These are phyloP conservation scores for Colletotrichum cuscutae DNA, from an alignment of 2,329 filamentous ascomycete species.

Conservation along the genomic window DNA sequence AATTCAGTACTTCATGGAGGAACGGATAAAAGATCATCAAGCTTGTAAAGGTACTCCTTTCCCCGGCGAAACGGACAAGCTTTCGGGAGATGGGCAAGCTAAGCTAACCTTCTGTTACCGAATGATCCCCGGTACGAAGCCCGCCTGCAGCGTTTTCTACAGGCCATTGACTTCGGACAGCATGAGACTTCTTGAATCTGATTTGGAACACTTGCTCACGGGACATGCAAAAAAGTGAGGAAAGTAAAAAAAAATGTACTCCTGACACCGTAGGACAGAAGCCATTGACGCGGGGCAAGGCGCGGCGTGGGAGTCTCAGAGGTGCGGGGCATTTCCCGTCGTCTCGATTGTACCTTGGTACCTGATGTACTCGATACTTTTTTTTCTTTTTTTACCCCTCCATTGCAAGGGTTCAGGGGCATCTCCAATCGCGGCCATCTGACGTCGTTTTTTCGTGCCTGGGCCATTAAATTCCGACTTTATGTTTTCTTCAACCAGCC, in stretches of 20 bases:
- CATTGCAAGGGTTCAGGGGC: background rate
- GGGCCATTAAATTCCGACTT: background rate
- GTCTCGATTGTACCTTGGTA: background rate
- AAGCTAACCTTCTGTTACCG: background rate
- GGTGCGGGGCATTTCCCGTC: slow-evolving; percentile 6
- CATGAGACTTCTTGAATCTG: background rate
- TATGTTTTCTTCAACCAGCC: background rate
- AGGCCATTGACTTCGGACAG: background rate
- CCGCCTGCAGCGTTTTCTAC: background rate
- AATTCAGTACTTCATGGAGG: background rate
- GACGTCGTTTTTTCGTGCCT: slow-evolving; percentile 11
- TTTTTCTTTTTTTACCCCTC: background rate
- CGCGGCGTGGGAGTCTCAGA: background rate
- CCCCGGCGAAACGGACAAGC: background rate
- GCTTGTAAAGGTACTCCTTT: slow-evolving; percentile 3
- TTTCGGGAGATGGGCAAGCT: background rate
- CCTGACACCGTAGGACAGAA: background rate
- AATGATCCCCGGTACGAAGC: background rate
- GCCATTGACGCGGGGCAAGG: slow-evolving; percentile 11
- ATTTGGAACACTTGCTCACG: background rate
- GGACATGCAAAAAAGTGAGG: no score
- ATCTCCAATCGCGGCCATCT: slow-evolving; percentile 14
- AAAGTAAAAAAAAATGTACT: background rate
- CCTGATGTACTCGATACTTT: background rate
- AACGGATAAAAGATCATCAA: background rate